phyloP scores from a whole-genome alignment of 2,329 filamentous ascomycete genomes.

The Aureobasidium sp. region DNA sequence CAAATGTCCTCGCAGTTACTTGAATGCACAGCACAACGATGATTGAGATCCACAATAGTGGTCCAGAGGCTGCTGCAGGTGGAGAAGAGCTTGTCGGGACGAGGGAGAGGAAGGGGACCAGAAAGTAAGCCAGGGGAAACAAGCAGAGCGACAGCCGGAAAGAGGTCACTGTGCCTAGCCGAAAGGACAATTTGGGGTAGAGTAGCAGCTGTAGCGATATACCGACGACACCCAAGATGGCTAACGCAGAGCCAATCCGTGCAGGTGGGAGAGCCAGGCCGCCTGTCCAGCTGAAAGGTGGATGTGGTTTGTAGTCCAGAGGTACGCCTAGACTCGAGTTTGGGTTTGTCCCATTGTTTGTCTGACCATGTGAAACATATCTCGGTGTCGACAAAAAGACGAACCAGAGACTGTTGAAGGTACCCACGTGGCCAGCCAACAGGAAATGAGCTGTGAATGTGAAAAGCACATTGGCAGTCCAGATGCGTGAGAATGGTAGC shows the following conservation, averaged over 20 bases:
- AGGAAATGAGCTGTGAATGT: slow-evolving; percentile 39
- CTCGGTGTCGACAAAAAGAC: slow-evolving; percentile 43
- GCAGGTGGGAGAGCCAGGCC: slow-evolving; percentile 42
- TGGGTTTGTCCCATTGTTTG: slow-evolving; percentile 22
- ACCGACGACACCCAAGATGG: slow-evolving; percentile 42
- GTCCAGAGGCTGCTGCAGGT: slow-evolving; percentile 34
- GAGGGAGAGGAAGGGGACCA: slow-evolving; percentile 38
- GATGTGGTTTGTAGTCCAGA: slow-evolving; percentile 30
- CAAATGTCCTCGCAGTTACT: slow-evolving; percentile 42
- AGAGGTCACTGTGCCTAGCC: slow-evolving; percentile 35
- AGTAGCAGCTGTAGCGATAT: slow-evolving; percentile 40
- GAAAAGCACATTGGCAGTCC: slow-evolving; percentile 39
- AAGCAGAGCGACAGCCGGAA: slow-evolving; percentile 37
- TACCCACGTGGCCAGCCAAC: slow-evolving; percentile 42
- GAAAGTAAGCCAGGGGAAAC: slow-evolving; percentile 39
- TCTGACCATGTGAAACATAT: slow-evolving; percentile 21
- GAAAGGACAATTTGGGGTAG: slow-evolving; percentile 37
- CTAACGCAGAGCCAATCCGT: slow-evolving; percentile 40
- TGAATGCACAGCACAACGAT: slow-evolving; percentile 37
- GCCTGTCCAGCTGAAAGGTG: slow-evolving; percentile 41
- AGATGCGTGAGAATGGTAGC: slow-evolving; percentile 41
- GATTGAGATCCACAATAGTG: slow-evolving; percentile 38
- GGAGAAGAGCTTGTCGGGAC: slow-evolving; percentile 34
- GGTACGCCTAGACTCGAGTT: slow-evolving; percentile 33
- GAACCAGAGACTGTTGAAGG: slow-evolving; percentile 44